Base-by-base conservation (phyloP, 164 flowering plant genomes). In the Platanus orientalis region DNA sequence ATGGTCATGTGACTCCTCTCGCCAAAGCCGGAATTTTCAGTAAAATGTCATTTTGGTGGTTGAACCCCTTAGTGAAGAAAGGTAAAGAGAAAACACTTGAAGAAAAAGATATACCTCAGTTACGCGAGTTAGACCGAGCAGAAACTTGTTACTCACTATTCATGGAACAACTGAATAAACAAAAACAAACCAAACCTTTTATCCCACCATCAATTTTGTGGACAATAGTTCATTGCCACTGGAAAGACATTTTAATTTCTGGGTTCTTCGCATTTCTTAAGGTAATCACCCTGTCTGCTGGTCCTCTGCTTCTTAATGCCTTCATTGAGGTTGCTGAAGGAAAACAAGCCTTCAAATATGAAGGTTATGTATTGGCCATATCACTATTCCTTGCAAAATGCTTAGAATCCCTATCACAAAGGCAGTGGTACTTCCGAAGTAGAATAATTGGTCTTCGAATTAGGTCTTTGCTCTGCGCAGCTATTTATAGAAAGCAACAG, bases 41-140 rank as follows among this genome's bases (percentile, higher is more conserved):
- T 63, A 74, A 20, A 56, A 24, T 79, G 58, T 79, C 89, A 20
- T 83, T 88, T 68, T 88, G 89, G 88, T 84, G 95, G 95, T 57
- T 88, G 64, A 88, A 83, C 72, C 69, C 88, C 30, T 58, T 88
- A 72, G 76, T 88, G 86, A 84, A 73, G 68, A 76, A 25, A 70
- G 95, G 91, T 0, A 76, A 57, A 44, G 75, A 78, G 74, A 88
- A 86, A 65, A 76, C 79, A 23, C 83, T 88, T 7, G 79, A 76
- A 50, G 84, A 80, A 17, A 73, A 79, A 42, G 95, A 88, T 69
- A 80, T 88, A 36, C 91, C 95, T 4, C 65, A 62, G 58, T 62
- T 88, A 63, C 69, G 88, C 0, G 67, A 74, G 27, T 67, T 32
- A 64, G 96, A 86, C 51, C 44, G 69, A 67, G 85, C 92, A 17